Base-by-base conservation (phyloP, 169 alveolate genomes). In the Eimeria mitis region DNA sequence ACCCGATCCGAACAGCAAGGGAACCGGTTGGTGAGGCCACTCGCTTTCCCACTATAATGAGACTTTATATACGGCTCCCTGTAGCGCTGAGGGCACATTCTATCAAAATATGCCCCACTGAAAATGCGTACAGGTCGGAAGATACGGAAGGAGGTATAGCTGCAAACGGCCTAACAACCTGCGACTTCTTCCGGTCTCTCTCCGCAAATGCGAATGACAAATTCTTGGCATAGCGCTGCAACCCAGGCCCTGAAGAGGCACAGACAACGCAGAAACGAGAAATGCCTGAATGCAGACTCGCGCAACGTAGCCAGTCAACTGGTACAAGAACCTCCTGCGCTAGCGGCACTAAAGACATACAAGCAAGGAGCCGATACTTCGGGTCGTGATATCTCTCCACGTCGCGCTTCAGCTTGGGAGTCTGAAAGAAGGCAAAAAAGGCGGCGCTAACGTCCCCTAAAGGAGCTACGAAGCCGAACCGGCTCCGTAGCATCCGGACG, bases 191-290 rank as follows among this genome's bases (percentile, higher is more conserved):
- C 47, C 92, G 54, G 81, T 87, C 92, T 42, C 92, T 87, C 81
- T 63, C 92, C 37, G 92, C 92, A 49, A 87, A 87, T 9, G 92
- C 92, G 44, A 6, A 56, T 34, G 92, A 59, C 44, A 87, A 54
- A n/a, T 87, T 87, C 79, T 87, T 31, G 83, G 92, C 92, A 49
- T 87, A 87, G 79, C 92, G 92, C 83, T 49, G 92, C 92, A 87
- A 61, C 47, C 92, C 92, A 28, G 92, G 92, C 92, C 92, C 92
- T 87, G 92, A 3, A 40, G 49, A 61, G 83, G 1, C 52, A 7
- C 42, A 59, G 42, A 7, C 68, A 25, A 23, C 42, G 19, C 28
- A 83, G 40, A 83, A 34, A 54, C 31, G 49, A 54, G 44, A 28
- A 44, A 28, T 34, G 90, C 28, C 11, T 21, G 6, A 37, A 37